These are phyloP conservation scores for Suillus occidentalis DNA, from an alignment of 768 basidiomycete species.

Conservation along the genomic window DNA sequence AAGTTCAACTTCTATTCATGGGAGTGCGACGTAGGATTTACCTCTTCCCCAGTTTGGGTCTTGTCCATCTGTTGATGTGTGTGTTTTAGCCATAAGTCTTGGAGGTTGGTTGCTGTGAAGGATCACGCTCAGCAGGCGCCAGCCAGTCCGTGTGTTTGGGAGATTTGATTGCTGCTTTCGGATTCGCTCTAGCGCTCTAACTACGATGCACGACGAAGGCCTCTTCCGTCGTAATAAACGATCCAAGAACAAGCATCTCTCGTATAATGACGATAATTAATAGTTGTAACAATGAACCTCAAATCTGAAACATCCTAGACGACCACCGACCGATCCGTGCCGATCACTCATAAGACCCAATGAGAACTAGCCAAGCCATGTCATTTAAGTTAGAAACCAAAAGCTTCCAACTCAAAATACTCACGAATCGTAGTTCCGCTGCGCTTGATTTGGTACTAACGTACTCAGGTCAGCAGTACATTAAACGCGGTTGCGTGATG, in stretches of 20 bases:
- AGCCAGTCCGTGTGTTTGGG: slow-evolving; percentile 18
- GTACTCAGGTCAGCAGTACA: slow-evolving; percentile 7
- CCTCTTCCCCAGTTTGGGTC: slow-evolving; percentile 48
- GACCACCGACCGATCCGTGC: slow-evolving; percentile 9
- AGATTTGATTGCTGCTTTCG: slow-evolving; percentile 31
- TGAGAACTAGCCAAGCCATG: slow-evolving; percentile 25
- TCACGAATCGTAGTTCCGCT: slow-evolving; percentile 32
- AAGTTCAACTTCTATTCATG: slow-evolving; percentile 15
- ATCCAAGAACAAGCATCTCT: not conserved
- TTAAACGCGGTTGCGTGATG: not conserved
- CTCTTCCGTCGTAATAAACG: not conserved
- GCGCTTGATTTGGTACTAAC: slow-evolving; percentile 29
- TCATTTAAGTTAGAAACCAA: slow-evolving; percentile 8
- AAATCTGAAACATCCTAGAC: slow-evolving; percentile 1
- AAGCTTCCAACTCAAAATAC: slow-evolving; percentile 13
- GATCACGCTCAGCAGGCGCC: slow-evolving; percentile 12
- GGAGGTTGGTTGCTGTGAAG: slow-evolving; percentile 20
- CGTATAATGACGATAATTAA: not conserved
- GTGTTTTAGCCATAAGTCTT: slow-evolving; percentile 29
- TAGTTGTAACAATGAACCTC: not conserved
- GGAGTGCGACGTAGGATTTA: slow-evolving; percentile 18
- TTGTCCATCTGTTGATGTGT: slow-evolving; percentile 23
- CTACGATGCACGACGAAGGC: slow-evolving; percentile 20
- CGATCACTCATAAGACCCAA: slow-evolving; percentile 19
- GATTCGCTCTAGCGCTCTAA: slow-evolving; percentile 30